Conservation (phyloP, 768 basidiomycete species). For the Calocybe cyanea region DNA sequence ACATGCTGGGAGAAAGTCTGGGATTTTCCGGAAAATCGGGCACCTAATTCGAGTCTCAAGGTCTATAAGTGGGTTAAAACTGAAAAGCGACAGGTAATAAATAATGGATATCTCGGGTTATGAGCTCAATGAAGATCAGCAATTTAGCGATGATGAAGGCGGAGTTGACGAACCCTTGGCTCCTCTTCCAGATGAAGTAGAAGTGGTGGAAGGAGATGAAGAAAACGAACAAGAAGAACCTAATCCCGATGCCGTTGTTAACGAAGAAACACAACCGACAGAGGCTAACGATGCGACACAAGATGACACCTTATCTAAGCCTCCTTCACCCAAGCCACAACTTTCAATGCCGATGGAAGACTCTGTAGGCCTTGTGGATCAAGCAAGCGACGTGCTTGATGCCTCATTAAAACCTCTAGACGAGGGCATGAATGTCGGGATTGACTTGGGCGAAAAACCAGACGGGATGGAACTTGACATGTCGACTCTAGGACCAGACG, state of each 20-base stretch:
- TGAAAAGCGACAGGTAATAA: conserved; percentile 67
- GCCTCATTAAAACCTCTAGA: conserved; percentile 56
- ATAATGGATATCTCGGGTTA: background rate
- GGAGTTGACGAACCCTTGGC: conserved; percentile 77
- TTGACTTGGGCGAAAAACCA: conserved; percentile 34
- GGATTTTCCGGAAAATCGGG: conserved; percentile 53
- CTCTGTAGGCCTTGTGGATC: conserved; percentile 41
- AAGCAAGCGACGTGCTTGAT: conserved; percentile 42
- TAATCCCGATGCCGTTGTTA: conserved; percentile 30
- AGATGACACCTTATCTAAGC: conserved; percentile 56
- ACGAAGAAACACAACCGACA: conserved; percentile 30
- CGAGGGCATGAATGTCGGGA: conserved; percentile 33
- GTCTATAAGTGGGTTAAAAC: conserved; percentile 79
- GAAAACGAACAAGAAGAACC: conserved; percentile 71
- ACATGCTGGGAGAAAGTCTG: conserved; percentile 81
- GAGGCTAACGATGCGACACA: conserved; percentile 27
- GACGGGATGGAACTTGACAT: conserved; percentile 57
- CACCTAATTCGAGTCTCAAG: conserved; percentile 57
- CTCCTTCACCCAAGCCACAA: conserved; percentile 66
- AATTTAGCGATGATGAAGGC: conserved; percentile 86
- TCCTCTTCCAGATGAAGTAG: conserved; percentile 74
- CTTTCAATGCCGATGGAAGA: conserved; percentile 46
- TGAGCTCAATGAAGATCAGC: conserved; percentile 36
- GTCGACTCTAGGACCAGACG: conserved; percentile 62
- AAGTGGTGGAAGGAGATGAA: conserved; percentile 71